Base-by-base conservation (phyloP, 1,284 basidiomycete genomes). In the Caloboletus inedulis region DNA sequence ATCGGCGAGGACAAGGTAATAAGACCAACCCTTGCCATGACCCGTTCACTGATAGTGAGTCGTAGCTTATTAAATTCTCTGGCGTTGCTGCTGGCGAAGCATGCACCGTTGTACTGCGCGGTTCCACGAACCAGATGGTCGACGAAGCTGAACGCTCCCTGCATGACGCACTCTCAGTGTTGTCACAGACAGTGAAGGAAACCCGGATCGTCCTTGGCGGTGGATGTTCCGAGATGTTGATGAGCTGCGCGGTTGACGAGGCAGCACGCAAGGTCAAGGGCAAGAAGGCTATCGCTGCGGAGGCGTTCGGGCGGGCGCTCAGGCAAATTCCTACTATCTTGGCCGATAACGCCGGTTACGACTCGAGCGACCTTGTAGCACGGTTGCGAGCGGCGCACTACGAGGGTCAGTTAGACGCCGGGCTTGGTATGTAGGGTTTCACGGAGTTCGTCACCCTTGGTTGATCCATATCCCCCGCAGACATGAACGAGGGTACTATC, bases 101-200 rank as follows among this genome's bases (percentile, higher is more conserved):
- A n/a, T 99, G 97, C 72, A 99, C 97, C 0, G 94, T 99, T 44
- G 95, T 99, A 13, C 80, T 99, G 4, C 89, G 96, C 21, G 97
- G 97, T 21, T 97, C 94, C 9, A 99, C 97, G 27, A 87, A 87
- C 53, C 97, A 99, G 70, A 99, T 99, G 96, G 87, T 99, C 23
- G 97, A 99, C 66, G 97, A 99, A 73, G 97, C 97, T 4, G 97
- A 99, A 67, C 87, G 97, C 18, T 98, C 97, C 3, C 75, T 99
- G 44, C 97, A 99, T 66, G 97, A 99, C 62, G 97, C 97, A 2
- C 86, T 99, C 14, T 96, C 92, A 0, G 97, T 99, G 1, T 81
- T 99, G 10, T 96, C 94, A 4, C 97, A 99, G 70, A 99, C 96
- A 0, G 94, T 98, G 58, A 95, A 94, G 73, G 97, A 99, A 78